Percentiles rank a stretch among this genome's conserved stretches.
Evolutionary conservation across 768 basidiomycete genomes (phyloP).

Genomic region (Mycena galericulata): DNA sequence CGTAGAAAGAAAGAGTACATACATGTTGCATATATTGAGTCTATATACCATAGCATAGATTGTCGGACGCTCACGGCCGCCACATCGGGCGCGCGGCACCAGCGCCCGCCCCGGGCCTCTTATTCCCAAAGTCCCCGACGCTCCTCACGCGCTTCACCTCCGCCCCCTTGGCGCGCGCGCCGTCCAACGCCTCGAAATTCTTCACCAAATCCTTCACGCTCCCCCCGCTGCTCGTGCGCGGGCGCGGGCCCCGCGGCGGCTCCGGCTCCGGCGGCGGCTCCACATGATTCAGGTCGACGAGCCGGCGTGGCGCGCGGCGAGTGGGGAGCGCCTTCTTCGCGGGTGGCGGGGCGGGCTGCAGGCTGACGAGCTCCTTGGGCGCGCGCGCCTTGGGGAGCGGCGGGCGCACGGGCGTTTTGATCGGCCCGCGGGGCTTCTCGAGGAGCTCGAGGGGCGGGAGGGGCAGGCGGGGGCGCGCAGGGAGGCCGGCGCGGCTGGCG

Average conservation of each 20-base stretch:
- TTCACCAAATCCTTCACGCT: conserved; percentile 81
- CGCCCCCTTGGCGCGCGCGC: conserved; percentile 42
- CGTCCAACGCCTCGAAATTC: conserved; percentile 65
- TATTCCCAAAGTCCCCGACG: conserved; percentile 46
- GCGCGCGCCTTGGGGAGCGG: conserved; percentile 57
- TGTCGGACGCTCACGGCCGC: conserved; percentile 17
- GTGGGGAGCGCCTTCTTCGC: conserved; percentile 57
- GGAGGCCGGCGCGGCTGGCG: conserved; percentile 35
- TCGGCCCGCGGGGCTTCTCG: conserved; percentile 63
- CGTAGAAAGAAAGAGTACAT: background rate
- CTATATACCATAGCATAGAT: background rate
- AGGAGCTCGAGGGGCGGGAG: conserved; percentile 67
- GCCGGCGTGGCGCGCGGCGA: conserved; percentile 52
- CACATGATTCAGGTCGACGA: conserved; percentile 67
- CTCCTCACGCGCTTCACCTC: conserved; percentile 51
- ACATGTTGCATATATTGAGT: background rate
- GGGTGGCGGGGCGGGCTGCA: conserved; percentile 66
- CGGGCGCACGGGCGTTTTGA: conserved; percentile 69
- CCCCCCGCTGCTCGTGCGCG: conserved; percentile 71
- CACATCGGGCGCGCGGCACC: conserved; percentile 28
- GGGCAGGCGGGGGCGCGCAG: conserved; percentile 59
- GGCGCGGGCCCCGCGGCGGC: conserved; percentile 41
- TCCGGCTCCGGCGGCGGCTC: conserved; percentile 48
- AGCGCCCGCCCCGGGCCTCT: background rate
- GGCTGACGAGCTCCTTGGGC: conserved; percentile 75